Base-by-base conservation (phyloP, 2,329 filamentous ascomycete species). In the Leptodontidium sp. region DNA sequence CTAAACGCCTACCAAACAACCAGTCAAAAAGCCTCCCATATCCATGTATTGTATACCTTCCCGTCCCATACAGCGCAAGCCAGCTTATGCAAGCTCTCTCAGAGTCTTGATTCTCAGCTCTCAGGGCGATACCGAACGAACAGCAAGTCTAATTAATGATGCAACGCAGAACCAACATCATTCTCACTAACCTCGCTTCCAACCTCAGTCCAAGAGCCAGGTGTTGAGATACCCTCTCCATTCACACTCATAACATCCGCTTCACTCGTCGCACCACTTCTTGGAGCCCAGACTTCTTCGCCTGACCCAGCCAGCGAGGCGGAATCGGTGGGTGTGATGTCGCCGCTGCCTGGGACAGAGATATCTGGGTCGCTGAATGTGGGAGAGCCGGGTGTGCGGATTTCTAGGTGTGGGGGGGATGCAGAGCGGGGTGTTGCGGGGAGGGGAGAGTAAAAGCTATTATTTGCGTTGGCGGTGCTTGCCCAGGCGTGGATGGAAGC, bases 401-500 rank as follows among this genome's bases (percentile, higher is more conserved):
- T 66, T 55, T 69, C 64, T 40, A 67, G 65, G 40, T 71, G 69
- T 32, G 29, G 6, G 6, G 74, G 73, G 11, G 76, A 68, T 40
- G 59, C 59, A 26, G 71, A 63, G 61, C 85, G 81, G 8, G 81
- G 81, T 4, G 81, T 80, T 1, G 84, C 82, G 14, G 87, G 87
- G 26, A 89, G 82, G 4, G 88, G 87, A 6, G 87, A 89, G 81
- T 89, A 90, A 74, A 90, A 89, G 74, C 84, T 83, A 11, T 81
- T 64, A 45, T 75, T 75, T 9, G 75, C 72, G 29, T 76, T 72
- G 72, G 88, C 84, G 1, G 14, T 21, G 45, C n/a, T 47, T 17
- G 88, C 88, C 88, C 88, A 90, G 0, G 88, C 88, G 75, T 90
- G 87, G 72, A 90, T 90, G 1, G 87, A 88, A 57, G 85, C 84